A percentile compares a stretch with the other conserved stretches of the same genome.
Conservation (phyloP, 768 basidiomycete genomes). For the Lactifluus hygrophoroides region DNA sequence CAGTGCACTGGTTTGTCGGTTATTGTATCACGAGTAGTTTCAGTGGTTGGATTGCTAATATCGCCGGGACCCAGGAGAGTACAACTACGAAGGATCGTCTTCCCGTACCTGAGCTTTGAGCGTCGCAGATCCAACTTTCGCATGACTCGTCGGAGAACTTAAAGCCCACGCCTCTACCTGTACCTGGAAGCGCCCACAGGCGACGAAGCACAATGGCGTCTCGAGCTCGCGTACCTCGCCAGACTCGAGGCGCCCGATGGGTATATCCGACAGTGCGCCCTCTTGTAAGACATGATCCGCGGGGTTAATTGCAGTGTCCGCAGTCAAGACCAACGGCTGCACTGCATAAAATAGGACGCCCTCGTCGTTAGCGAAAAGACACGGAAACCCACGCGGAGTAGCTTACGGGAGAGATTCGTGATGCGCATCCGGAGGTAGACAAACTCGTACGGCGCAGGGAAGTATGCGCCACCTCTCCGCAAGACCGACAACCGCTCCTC, state of each 20-base stretch:
- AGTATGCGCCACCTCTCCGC: conserved; percentile 36
- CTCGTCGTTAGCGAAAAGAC: neutral
- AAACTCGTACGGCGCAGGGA: conserved; percentile 52
- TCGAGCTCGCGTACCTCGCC: conserved; percentile 46
- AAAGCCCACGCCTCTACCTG: conserved; percentile 30
- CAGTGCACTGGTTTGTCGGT: neutral
- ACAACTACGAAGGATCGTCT: conserved; percentile 12
- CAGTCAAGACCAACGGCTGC: conserved; percentile 40
- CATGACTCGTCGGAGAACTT: conserved; percentile 9
- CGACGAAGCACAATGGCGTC: conserved; percentile 62
- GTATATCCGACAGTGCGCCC: conserved; percentile 52
- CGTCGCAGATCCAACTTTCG: conserved; percentile 31
- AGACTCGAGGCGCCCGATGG: conserved; percentile 51
- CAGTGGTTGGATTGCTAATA: neutral
- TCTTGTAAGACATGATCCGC: conserved; percentile 61
- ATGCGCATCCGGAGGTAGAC: conserved; percentile 49
- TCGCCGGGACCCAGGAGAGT: neutral
- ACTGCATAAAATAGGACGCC: conserved; percentile 30
- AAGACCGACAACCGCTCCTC: conserved; percentile 18
- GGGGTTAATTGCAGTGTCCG: conserved; percentile 51
- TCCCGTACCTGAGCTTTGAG: conserved; percentile 32
- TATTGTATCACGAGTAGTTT: neutral
- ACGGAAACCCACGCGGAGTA: neutral
- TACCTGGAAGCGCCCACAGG: conserved; percentile 54
- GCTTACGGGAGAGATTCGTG: conserved; percentile 62